Evolutionary conservation across 2,329 filamentous ascomycete species (phyloP), one percentile per base, ranked within the genome.

Genomic region (Sordariomycetes sp.): DNA sequence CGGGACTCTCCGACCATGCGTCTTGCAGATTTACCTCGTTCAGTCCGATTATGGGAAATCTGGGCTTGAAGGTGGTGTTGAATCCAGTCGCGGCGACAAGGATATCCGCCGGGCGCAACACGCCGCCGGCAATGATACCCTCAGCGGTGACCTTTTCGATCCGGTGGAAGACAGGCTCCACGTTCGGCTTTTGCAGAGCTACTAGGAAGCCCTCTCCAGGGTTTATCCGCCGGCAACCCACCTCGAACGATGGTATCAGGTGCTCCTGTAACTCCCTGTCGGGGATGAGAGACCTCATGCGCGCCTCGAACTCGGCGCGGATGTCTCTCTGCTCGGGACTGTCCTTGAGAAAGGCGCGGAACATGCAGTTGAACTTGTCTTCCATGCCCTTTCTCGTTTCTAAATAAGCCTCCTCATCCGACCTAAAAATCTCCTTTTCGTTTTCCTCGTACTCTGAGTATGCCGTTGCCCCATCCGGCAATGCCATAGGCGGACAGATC

Each of bases 161-260:
- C 1, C 58, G 34, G 3, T 64, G 62, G 48, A 70, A 74, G 3
- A 73, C 64, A 7, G 71, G 69, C 48, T 70, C 61, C 22, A 74
- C 72, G 55, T 77, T 76, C 0, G 70, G 62, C 59, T 73, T 69
- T 37, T 68, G 68, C 4, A 76, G 63, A 1, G 72, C 64, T 50
- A 74, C 67, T 0, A 77, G 68, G 60, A 74, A 77, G 18, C 68
- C 69, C 7, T 72, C 68, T 5, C 74, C 74, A 0, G 74, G 74
- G 20, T 63, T 66, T 24, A 66, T 63, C 2, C 65, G 62, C 6
- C 65, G 61, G 32, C 52, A 54, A 11, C 52, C 52, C 10, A 54
- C 54, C 11, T 40, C 10, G 37, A 56, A 43, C 20, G 20, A 24
- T 10, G 35, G 54, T 28, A 43, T 43, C 34, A 43, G 24, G 22